Evolutionary conservation across 2,329 filamentous ascomycete genomes (phyloP).

Genomic region (Botryotinia narcissicola): DNA sequence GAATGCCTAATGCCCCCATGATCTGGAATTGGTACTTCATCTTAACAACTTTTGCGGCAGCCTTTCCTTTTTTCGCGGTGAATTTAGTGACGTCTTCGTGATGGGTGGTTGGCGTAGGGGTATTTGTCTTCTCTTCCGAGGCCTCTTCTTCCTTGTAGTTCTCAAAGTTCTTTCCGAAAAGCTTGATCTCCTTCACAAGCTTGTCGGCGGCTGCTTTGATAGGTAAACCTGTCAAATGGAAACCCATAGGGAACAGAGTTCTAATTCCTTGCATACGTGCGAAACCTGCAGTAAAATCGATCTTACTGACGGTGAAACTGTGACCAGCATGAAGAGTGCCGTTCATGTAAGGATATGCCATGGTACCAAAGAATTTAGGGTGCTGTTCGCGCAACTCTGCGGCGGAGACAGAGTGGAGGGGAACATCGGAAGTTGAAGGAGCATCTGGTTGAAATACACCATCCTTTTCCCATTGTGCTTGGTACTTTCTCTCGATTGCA

Average conservation of each 20-base stretch:
- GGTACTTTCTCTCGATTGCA: conserved; percentile 86
- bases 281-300: conserved; percentile 87
- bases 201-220: conserved; percentile 98
- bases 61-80: conserved; percentile 88
- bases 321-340: conserved; percentile 88
- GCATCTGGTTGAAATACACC: conserved; percentile 83
- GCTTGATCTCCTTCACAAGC: conserved; percentile 80
- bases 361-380: conserved; percentile 88
- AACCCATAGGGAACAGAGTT: conserved; percentile 85
- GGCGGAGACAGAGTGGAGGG: conserved; percentile 69
- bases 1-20: conserved; percentile 87
- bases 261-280: conserved; percentile 88
- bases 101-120: conserved; percentile 60
- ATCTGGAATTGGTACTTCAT: conserved; percentile 97
- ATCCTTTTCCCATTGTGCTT: conserved; percentile 75
- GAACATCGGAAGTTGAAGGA: conserved; percentile 73
- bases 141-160: conserved; percentile 64
- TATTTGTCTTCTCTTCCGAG: conserved; percentile 48
- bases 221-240: conserved; percentile 95
- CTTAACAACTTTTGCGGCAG: conserved; percentile 82
- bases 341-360: conserved; percentile 81
- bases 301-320: conserved; percentile 86
- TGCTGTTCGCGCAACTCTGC: conserved; percentile 74
- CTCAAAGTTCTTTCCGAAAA: conserved; percentile 86
- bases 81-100: conserved; percentile 91